Percentiles rank a stretch among this genome's conserved stretches.
Evolutionary conservation across 2,329 filamentous ascomycete genomes (phyloP).

Genomic region (Apiospora malaysiana): DNA sequence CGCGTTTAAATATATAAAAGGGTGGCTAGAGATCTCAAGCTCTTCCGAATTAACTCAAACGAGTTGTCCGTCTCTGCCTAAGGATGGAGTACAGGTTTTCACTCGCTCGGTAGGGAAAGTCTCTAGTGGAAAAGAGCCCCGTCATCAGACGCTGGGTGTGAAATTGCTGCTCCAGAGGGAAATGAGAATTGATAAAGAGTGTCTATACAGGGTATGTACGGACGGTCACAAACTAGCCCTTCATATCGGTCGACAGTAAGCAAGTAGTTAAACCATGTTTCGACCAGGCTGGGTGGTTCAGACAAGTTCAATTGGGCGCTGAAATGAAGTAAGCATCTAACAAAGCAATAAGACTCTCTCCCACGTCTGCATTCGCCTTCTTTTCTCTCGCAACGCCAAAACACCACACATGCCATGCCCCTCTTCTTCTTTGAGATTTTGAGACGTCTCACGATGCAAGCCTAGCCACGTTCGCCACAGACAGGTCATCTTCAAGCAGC

Average conservation of each 20-base stretch:
- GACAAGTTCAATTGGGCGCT: neutral
- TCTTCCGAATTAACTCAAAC: no score
- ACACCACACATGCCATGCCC: conserved; percentile 7
- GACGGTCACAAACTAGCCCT: neutral
- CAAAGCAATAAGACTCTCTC: neutral
- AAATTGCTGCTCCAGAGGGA: no score
- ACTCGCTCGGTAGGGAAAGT: no score
- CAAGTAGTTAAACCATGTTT: neutral
- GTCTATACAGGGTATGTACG: neutral
- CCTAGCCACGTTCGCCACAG: no score
- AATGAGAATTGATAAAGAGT: no score
- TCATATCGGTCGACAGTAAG: neutral
- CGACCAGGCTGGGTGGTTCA: neutral
- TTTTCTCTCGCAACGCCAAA: neutral
- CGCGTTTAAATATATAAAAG: no score
- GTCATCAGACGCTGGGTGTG: no score
- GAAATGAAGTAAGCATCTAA: neutral
- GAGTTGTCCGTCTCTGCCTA: no score
- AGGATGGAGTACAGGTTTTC: no score
- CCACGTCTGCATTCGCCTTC: neutral
- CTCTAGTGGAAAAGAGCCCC: no score
- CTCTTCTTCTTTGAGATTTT: neutral
- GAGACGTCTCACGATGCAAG: neutral
- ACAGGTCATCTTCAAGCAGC: no score
- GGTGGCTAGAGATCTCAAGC: no score